phyloP scores from a whole-genome alignment of 805 yeast genomes.

The Ogataea trehaloabstinens region DNA sequence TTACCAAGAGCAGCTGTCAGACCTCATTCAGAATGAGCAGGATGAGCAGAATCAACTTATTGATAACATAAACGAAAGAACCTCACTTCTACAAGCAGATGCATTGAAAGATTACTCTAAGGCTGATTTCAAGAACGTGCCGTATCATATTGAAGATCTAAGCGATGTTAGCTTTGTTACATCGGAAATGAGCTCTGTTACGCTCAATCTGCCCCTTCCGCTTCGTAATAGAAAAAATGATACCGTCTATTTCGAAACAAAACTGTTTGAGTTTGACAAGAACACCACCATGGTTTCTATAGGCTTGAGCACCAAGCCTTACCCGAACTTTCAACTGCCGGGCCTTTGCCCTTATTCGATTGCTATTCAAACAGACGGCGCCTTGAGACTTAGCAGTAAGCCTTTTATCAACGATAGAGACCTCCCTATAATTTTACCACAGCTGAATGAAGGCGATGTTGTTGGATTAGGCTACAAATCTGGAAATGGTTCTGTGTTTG shows the following conservation, averaged over 20 bases:
- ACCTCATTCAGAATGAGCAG: constrained; percentile 18
- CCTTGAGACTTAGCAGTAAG: constrained; percentile 56
- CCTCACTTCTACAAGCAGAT: constrained; percentile 17
- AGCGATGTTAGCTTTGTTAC: constrained; percentile 31
- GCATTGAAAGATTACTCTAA: constrained; percentile 12
- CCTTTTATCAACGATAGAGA: constrained; percentile 53
- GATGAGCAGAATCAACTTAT: constrained; percentile 14
- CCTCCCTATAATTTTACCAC: constrained; percentile 45
- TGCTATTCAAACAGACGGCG: constrained; percentile 73
- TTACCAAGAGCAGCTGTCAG: constrained; percentile 30
- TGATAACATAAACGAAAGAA: constrained; percentile 14
- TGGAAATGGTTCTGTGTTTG: constrained; percentile 46
- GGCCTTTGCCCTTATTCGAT: constrained; percentile 70
- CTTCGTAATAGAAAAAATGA: constrained; percentile 40
- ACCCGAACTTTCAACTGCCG: constrained; percentile 73
- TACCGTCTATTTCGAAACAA: constrained; percentile 66
- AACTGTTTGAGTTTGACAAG: constrained; percentile 40
- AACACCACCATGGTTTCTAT: constrained; percentile 55
- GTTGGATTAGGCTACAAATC: constrained; percentile 55
- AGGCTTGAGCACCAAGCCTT: constrained; percentile 70
- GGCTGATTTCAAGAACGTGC: constrained; percentile 18
- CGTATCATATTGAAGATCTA: constrained; percentile 31
- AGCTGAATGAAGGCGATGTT: constrained; percentile 50
- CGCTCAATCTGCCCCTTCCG: constrained; percentile 34
- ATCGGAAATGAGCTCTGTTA: constrained; percentile 22